Evolutionary conservation across 345 rosid species (phyloP).

Genomic region (Citrus maxima): DNA sequence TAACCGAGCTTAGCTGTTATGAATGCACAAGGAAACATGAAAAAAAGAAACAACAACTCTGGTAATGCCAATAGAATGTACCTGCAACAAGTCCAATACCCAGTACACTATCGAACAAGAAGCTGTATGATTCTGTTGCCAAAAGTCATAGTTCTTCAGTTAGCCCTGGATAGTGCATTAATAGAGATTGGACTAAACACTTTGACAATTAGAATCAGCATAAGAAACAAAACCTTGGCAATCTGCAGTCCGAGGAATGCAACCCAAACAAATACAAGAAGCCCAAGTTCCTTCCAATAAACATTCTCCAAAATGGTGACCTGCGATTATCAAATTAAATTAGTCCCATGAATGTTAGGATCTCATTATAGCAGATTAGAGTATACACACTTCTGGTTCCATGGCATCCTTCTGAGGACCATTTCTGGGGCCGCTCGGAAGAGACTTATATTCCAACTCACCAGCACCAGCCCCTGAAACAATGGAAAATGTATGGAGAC

Average conservation of each 20-base stretch:
- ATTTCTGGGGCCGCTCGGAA: conserved; percentile 24
- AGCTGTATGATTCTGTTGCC: conserved; percentile 32
- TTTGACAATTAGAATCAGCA: background rate
- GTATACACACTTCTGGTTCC: conserved; percentile 21
- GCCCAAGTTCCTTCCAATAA: conserved; percentile 45
- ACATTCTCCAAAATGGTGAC: conserved; percentile 36
- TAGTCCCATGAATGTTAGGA: background rate
- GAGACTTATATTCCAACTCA: conserved; percentile 29
- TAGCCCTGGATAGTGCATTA: background rate
- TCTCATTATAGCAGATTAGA: conserved; percentile 2
- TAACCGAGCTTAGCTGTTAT: background rate
- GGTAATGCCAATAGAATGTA: conserved; percentile 6
- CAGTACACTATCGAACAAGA: conserved; percentile 45
- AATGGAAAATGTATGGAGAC: background rate
- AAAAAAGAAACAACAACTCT: background rate
- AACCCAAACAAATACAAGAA: conserved; percentile 45
- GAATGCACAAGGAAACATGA: background rate
- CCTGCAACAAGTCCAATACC: conserved; percentile 50
- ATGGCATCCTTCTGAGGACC: conserved; percentile 1
- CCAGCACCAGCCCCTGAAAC: conserved; percentile 21
- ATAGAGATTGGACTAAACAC: background rate
- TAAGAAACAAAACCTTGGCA: conserved; percentile 33
- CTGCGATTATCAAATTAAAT: conserved; percentile 19
- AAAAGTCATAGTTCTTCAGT: background rate
- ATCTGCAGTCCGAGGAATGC: conserved; percentile 44